Base-by-base conservation (phyloP, 1,139 yeast genomes). In the Suhomyces taliae region DNA sequence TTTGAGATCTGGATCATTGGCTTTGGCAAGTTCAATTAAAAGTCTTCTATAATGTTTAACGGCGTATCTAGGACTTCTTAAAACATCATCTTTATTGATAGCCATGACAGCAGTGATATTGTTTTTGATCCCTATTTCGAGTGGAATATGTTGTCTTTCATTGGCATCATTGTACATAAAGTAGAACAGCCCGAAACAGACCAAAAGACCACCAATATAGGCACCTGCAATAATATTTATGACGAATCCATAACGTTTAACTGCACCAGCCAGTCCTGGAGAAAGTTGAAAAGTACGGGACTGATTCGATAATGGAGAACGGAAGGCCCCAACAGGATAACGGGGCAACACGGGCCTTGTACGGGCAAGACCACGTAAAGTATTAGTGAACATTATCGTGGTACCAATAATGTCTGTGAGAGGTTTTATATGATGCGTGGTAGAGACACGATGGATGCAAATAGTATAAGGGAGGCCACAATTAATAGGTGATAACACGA, bases 51-150 rank as follows among this genome's bases (percentile, higher is more conserved):
- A 75, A 55, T 75, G 79, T 49, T 75, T 75, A 2, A 68, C 76
- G 1, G 80, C 77, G 53, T 69, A 65, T 36, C 76, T 59, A 4
- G 80, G 79, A 48, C 75, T 69, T 43, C 60, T 60, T 47, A 74
- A 60, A 11, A 72, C 77, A 49, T 75, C 80, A 53, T 75, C 79
- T 52, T 75, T 75, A 49, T 73, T 72, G 42, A 75, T 68, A 12
- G 77, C 80, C 53, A 70, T 72, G 15, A 74, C 79, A 1, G 76
- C 68, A 9, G 66, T 63, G 43, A 70, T 57, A 50, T 71, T 76
- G 52, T 74, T 62, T 9, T 53, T 37, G 44, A 70, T 60, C 11
- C 61, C 56, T 27, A 75, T 55, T 53, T 70, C 76, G 51, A 70
- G 71, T 10, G 80, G 80, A 11, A 75, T 74, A 27, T 60, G 58